Conservation (phyloP, 352 stramenopile genomes). For the Pythium sp. region DNA sequence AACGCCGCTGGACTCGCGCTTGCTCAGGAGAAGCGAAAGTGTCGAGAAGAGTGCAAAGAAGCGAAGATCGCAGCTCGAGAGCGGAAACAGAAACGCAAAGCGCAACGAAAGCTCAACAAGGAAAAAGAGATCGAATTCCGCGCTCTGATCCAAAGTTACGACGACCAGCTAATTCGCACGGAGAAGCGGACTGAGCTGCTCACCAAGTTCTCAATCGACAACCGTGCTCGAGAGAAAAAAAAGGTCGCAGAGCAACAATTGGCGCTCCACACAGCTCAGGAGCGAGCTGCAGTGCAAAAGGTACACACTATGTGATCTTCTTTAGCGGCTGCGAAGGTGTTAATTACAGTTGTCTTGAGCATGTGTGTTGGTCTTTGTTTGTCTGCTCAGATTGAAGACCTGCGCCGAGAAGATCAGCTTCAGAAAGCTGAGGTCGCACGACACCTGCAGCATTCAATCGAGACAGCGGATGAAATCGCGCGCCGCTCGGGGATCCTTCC, state of each 20-base stretch:
- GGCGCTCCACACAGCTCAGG: neutral
- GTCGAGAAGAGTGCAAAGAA: constrained; percentile 15
- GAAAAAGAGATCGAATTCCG: constrained; percentile 52
- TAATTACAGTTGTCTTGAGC: too few species aligned
- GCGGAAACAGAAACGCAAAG: constrained; percentile 41
- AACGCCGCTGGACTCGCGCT: constrained; percentile 28
- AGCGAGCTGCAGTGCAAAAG: constrained; percentile 4
- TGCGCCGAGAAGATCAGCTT: constrained; percentile 14
- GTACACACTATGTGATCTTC: neutral
- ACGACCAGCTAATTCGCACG: constrained; percentile 34
- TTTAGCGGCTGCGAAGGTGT: too few species aligned
- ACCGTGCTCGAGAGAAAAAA: constrained; percentile 25
- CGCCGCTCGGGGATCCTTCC: constrained; percentile 48
- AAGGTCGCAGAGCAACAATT: constrained; percentile 7
- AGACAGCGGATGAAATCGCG: constrained; percentile 37
- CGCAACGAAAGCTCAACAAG: constrained; percentile 41
- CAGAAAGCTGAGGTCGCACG: neutral
- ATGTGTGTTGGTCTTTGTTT: too few species aligned
- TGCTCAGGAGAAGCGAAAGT: constrained; percentile 26
- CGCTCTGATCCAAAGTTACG: constrained; percentile 40
- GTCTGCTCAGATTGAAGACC: constrained; percentile 11
- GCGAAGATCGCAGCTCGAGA: constrained; percentile 39
- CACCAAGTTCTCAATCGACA: constrained; percentile 44
- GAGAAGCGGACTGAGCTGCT: constrained; percentile 45
- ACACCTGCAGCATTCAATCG: constrained; percentile 34